Conservation (phyloP, 2,329 filamentous ascomycete species). For the Diaporthe caulivora region DNA sequence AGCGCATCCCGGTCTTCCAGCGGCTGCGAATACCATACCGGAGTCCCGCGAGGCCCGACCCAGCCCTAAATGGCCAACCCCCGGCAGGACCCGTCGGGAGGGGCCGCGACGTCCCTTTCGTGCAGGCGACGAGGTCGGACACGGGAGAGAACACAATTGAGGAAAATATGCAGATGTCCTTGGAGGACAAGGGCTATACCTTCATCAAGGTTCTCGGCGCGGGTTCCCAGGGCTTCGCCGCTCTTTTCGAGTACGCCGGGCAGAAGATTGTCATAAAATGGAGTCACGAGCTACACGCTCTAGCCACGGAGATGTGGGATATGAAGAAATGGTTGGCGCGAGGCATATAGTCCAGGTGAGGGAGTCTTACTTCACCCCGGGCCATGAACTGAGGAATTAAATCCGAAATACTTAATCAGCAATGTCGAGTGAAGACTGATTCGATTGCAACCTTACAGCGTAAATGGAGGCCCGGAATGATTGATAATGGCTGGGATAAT, state of each 20-base stretch:
- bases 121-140: not conserved
- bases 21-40: not conserved
- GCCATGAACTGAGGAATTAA: not conserved
- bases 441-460: not conserved
- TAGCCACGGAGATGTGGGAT: conserved; percentile 17
- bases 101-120: not conserved
- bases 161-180: not conserved
- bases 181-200: not conserved
- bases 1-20: not conserved
- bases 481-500: not conserved
- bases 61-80: not conserved
- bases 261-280: conserved; percentile 11
- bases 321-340: conserved; percentile 11
- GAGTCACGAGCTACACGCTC: not conserved
- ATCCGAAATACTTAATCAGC: not conserved
- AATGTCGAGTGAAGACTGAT: not conserved
- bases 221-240: conserved; percentile 14
- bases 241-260: not conserved
- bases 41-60: conserved; percentile 7
- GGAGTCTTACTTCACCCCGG: not conserved
- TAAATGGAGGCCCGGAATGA: not conserved
- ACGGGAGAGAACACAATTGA: not conserved
- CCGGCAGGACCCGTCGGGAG: too few species aligned
- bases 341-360: conserved; percentile 32
- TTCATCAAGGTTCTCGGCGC: conserved; percentile 19